phyloP scores from a whole-genome alignment of 768 basidiomycete species.

The Rossbeevera mucosa region DNA sequence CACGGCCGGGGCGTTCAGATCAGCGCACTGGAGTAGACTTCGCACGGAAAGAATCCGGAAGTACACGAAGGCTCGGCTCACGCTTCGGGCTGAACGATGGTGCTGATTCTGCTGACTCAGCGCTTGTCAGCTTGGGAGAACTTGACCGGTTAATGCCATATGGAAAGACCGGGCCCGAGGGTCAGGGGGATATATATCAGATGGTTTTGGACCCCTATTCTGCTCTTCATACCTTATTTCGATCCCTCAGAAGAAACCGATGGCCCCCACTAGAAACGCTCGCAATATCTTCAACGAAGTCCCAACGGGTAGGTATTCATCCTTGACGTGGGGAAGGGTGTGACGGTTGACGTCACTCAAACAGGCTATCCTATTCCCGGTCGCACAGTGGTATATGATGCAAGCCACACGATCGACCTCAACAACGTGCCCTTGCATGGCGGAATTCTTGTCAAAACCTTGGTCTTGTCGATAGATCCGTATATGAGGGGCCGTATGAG shows the following conservation, averaged over 20 bases:
- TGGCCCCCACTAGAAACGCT: conserved; percentile 27
- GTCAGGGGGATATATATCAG: not conserved
- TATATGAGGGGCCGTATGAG: conserved; percentile 44
- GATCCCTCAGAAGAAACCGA: not conserved
- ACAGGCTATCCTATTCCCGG: conserved; percentile 38
- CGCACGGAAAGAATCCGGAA: no score
- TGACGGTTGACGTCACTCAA: not conserved
- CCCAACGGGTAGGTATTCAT: conserved; percentile 17
- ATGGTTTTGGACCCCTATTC: not conserved
- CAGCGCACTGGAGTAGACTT: no score
- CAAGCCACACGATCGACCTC: conserved; percentile 44
- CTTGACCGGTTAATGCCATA: no score
- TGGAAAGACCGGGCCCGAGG: no score
- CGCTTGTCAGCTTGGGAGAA: no score
- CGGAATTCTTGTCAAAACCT: conserved; percentile 46
- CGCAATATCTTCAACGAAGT: conserved; percentile 37
- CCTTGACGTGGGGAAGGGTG: not conserved
- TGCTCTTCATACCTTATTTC: not conserved
- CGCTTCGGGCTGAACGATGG: no score
- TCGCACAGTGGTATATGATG: conserved; percentile 46
- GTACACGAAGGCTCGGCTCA: no score
- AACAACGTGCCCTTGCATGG: conserved; percentile 42
- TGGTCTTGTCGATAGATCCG: conserved; percentile 46
- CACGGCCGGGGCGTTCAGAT: no score
- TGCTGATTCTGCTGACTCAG: no score